Conservation (phyloP, 225 moss, liverwort and hornwort genomes). For the Marchantia polymorpha region DNA sequence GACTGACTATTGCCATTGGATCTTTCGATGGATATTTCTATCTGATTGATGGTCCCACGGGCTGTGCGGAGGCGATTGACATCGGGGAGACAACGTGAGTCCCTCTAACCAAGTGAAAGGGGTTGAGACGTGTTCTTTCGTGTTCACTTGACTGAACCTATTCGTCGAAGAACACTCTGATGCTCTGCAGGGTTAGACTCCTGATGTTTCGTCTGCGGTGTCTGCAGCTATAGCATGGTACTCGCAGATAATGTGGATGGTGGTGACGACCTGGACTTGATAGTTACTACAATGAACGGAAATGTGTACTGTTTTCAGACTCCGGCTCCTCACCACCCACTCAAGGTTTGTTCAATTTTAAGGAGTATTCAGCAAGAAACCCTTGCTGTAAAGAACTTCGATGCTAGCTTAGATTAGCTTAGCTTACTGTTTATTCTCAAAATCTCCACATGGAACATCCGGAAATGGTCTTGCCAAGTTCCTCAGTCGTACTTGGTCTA, state of each 20-base stretch:
- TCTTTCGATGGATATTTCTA: slow-evolving; percentile 99
- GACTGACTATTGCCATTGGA: slow-evolving; percentile 82
- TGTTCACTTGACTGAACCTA: not conserved
- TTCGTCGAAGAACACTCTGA: not conserved
- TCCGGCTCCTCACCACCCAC: slow-evolving; percentile 81
- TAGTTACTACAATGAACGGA: slow-evolving; percentile 97
- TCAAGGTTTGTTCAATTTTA: slow-evolving; percentile 53
- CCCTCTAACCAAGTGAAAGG: not conserved
- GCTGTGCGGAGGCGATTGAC: slow-evolving; percentile 95
- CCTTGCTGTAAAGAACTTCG: too few relatives aligned
- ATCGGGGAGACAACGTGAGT: slow-evolving; percentile 94
- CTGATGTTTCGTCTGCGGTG: not conserved
- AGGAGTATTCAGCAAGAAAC: not conserved
- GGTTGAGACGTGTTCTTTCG: too few relatives aligned
- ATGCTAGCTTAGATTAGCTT: too few relatives aligned
- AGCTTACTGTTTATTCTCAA: too few relatives aligned
- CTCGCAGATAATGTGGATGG: slow-evolving; percentile 99
- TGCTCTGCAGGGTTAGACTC: not conserved
- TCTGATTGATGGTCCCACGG: slow-evolving; percentile 89
- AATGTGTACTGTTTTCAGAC: slow-evolving; percentile 99
- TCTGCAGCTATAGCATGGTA: slow-evolving; percentile 92
- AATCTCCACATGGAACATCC: too few relatives aligned
- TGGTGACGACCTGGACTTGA: slow-evolving; percentile 90
- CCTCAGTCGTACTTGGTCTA: too few relatives aligned
- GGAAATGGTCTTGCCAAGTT: too few relatives aligned